These are phyloP conservation scores for Zalerion maritima DNA, from an alignment of 495 filamentous ascomycete genomes.

Conservation along the genomic window DNA sequence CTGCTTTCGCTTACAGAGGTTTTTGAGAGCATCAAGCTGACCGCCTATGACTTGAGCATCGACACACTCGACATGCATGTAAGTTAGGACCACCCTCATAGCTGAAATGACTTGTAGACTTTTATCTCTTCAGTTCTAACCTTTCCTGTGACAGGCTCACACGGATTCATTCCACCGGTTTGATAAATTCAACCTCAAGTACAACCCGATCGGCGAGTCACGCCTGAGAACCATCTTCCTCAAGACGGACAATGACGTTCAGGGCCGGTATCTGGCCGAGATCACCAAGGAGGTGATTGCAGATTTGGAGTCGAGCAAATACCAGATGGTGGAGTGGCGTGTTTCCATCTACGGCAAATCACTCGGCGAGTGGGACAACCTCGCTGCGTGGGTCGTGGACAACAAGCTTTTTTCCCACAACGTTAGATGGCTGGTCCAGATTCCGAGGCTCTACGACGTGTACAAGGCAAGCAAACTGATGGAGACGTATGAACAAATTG, in stretches of 20 bases:
- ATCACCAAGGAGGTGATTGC: conserved; percentile 96
- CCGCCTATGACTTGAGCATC: conserved; percentile 94
- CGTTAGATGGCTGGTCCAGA: conserved; percentile 92
- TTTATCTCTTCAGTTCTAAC: conserved; percentile 1
- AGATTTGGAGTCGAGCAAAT: conserved; percentile 97
- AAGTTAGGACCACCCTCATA: conserved; percentile 16
- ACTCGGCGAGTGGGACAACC: conserved; percentile 92
- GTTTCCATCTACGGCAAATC: conserved; percentile 91
- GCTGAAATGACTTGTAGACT: background rate
- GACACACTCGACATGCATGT: conserved; percentile 98
- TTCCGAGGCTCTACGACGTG: conserved; percentile 87
- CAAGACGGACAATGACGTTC: conserved; percentile 96
- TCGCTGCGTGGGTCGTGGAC: conserved; percentile 96
- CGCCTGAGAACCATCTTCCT: conserved; percentile 89
- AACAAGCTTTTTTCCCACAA: conserved; percentile 97
- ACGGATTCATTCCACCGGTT: conserved; percentile 98
- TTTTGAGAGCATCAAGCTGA: conserved; percentile 92
- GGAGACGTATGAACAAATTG: conserved; percentile 76
- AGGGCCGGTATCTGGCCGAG: conserved; percentile 89
- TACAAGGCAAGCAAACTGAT: conserved; percentile 82
- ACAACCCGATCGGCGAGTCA: conserved; percentile 94
- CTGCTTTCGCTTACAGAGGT: conserved; percentile 83
- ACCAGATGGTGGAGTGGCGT: conserved; percentile 98
- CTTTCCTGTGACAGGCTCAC: conserved; percentile 49
- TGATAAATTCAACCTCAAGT: conserved; percentile 98